Percentiles rank a stretch among this genome's conserved stretches.
Evolutionary conservation across 768 basidiomycete genomes (phyloP).

Genomic region (Trametes sanguinea): DNA sequence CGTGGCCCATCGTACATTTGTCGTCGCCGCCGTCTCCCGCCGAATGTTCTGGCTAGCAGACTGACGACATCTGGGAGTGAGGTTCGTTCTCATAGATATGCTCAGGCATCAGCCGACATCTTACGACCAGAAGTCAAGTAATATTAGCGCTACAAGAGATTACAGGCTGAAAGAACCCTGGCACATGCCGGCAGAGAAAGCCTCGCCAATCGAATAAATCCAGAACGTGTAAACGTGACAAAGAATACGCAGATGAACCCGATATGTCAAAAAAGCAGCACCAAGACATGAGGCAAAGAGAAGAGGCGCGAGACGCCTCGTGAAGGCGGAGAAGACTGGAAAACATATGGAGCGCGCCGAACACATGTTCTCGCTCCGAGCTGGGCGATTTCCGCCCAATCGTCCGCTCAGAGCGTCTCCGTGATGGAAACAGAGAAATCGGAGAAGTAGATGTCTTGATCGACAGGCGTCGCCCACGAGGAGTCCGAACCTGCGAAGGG

Average conservation of each 20-base stretch:
- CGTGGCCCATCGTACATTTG: too few relatives aligned
- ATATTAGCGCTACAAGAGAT: too few relatives aligned
- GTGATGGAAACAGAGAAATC: conserved; percentile 69
- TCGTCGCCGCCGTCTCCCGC: too few relatives aligned
- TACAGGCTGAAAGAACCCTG: too few relatives aligned
- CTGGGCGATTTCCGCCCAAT: too few relatives aligned
- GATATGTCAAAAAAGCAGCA: background rate
- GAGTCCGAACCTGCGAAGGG: conserved; percentile 42
- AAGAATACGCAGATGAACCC: background rate
- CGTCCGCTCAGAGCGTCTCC: conserved; percentile 39
- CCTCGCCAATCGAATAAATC: too few relatives aligned
- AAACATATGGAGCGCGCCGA: background rate
- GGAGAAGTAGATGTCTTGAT: conserved; percentile 65
- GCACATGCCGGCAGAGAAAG: too few relatives aligned
- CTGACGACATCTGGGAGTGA: too few relatives aligned
- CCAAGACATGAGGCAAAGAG: background rate
- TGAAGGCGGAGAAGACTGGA: background rate
- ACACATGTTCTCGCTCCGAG: background rate
- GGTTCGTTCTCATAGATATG: too few relatives aligned
- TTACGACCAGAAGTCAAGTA: too few relatives aligned
- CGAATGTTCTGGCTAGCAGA: too few relatives aligned
- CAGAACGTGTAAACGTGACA: background rate
- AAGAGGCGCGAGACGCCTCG: background rate
- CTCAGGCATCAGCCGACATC: too few relatives aligned
- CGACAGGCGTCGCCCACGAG: conserved; percentile 59